phyloP scores from a whole-genome alignment of 208 protist genomes.

The Naegleria lovaniensis region DNA sequence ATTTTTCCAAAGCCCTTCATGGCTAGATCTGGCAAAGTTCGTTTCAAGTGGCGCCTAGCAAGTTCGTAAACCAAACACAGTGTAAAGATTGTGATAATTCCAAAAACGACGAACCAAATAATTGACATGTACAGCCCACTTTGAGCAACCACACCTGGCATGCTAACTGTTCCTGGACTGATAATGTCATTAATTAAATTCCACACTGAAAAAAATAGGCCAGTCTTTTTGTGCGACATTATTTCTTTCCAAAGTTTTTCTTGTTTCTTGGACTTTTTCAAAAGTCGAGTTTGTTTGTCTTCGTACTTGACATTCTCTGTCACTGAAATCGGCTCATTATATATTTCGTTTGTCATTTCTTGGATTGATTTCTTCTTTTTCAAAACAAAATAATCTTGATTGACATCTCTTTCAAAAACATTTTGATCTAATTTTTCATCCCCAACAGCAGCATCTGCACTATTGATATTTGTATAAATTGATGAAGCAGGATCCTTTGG shows the following conservation, averaged over 20 bases:
- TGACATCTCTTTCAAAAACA: not conserved
- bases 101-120: constrained; percentile 3
- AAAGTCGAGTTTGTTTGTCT: not conserved
- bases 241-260: not conserved
- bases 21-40: not conserved
- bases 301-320: not conserved
- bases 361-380: not conserved
- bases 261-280: not conserved
- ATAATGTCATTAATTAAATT: constrained; percentile 20
- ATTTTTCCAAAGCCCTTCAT: not conserved
- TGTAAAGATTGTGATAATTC: not conserved
- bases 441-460: not conserved
- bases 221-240: not conserved
- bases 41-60: not conserved
- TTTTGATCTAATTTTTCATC: too few species aligned
- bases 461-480: not conserved
- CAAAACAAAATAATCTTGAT: not conserved
- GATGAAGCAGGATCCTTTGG: not conserved
- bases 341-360: not conserved
- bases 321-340: not conserved
- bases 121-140: not conserved
- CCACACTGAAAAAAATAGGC: constrained; percentile 21
- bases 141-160: not conserved
- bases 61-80: constrained; percentile 7
- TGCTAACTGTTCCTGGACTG: not conserved